These are phyloP conservation scores for Eragrostis tef DNA, from an alignment of 202 grass and related monocot genomes.

Conservation along the genomic window DNA sequence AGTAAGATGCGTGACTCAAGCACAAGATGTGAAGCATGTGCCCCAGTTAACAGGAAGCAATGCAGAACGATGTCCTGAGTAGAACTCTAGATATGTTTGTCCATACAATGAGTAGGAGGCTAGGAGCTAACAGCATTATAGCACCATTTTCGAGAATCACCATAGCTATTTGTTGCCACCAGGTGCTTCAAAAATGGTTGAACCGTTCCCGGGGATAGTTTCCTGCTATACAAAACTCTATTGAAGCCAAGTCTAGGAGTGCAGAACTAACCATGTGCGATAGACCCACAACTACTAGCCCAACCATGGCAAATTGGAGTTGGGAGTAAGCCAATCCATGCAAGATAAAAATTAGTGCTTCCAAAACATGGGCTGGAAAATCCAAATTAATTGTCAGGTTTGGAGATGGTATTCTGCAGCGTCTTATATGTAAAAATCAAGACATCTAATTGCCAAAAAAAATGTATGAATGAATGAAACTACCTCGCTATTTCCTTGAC, in stretches of 20 bases:
- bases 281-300: neutral
- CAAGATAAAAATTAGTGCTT: neutral
- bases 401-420: neutral
- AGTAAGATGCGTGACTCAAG: neutral
- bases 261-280: neutral
- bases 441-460: neutral
- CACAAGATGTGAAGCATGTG: neutral
- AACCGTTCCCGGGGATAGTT: neutral
- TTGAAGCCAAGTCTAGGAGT: neutral
- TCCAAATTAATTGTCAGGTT: neutral
- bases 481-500: neutral
- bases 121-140: neutral
- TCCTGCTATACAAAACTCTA: neutral
- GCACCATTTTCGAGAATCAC: neutral
- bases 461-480: neutral
- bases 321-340: too few relatives aligned
- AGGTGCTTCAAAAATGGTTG: neutral
- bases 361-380: neutral
- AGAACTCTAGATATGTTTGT: neutral
- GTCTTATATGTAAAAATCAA: slow-evolving; percentile 13
- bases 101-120: neutral
- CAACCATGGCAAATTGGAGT: neutral
- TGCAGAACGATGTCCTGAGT: neutral
- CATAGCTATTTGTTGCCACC: neutral
- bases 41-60: neutral